These are phyloP conservation scores for Endocalyx cinctus DNA, from an alignment of 2,329 filamentous ascomycete genomes.

Conservation along the genomic window DNA sequence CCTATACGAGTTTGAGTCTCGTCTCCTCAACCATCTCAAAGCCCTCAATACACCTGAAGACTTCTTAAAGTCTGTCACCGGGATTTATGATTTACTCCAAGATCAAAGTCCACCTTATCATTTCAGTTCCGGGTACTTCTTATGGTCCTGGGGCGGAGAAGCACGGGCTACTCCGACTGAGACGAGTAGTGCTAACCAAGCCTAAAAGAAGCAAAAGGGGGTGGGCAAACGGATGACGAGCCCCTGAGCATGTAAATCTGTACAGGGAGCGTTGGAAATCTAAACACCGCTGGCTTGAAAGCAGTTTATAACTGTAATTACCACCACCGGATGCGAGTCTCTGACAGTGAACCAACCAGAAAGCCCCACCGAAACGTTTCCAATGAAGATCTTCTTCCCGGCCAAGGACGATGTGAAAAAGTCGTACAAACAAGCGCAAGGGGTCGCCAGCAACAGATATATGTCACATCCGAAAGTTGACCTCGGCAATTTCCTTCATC, in stretches of 20 bases:
- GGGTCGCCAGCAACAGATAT: constrained; percentile 18
- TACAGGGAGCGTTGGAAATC: constrained; percentile 16
- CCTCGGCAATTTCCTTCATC: constrained; percentile 10
- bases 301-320: constrained; percentile 19
- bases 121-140: constrained; percentile 16
- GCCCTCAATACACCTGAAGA: constrained; percentile 13
- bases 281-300: constrained; percentile 17
- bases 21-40: constrained; percentile 14
- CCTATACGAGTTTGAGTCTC: constrained; percentile 12
- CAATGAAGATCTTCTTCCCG: constrained; percentile 21
- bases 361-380: constrained; percentile 6
- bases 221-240: constrained; percentile 6
- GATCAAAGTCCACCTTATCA: constrained; percentile 18
- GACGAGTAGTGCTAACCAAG: constrained; percentile 11
- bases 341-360: constrained; percentile 5
- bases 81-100: constrained; percentile 18
- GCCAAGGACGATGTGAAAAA: constrained; percentile 13
- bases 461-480: constrained; percentile 19
- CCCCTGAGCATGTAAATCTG: constrained; percentile 19
- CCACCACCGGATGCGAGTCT: constrained; percentile 10
- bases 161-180: constrained; percentile 18
- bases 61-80: constrained; percentile 16
- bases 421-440: constrained; percentile 9
- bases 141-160: constrained; percentile 14
- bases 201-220: constrained; percentile 7